A percentile compares a stretch with the other conserved stretches of the same genome.
Evolutionary conservation across 306 rosid species (phyloP).

Genomic region (Trichosanthes truncata): DNA sequence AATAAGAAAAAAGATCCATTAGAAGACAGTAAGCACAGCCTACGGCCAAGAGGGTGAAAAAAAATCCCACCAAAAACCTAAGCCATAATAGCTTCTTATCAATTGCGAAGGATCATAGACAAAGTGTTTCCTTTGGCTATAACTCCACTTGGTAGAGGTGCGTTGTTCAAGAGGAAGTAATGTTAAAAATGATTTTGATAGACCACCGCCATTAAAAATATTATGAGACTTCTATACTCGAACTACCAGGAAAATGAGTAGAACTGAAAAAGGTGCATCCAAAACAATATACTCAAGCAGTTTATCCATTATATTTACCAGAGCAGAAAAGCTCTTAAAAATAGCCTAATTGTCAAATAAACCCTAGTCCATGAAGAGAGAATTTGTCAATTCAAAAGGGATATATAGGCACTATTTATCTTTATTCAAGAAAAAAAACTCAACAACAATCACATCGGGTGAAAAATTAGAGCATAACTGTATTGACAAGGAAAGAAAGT

Average conservation of each 20-base stretch:
- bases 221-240: background rate
- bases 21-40: background rate
- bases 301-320: background rate
- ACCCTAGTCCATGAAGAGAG: background rate
- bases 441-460: background rate
- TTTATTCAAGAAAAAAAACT: background rate
- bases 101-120: background rate
- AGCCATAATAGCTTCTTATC: background rate
- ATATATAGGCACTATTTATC: background rate
- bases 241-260: background rate
- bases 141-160: background rate
- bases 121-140: background rate
- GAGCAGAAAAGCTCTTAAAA: background rate
- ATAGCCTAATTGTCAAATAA: background rate
- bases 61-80: background rate
- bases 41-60: too few species aligned
- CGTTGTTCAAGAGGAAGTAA: background rate
- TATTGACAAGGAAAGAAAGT: background rate
- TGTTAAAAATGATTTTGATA: background rate
- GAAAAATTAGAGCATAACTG: background rate
- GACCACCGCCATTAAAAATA: background rate
- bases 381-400: background rate
- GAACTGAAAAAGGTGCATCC: background rate
- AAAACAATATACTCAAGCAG: background rate
- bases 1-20: background rate